Percentiles rank a stretch among this genome's conserved stretches.
Evolutionary conservation across 208 protist genomes (phyloP).

Genomic region (Herpetomonas muscarum): DNA sequence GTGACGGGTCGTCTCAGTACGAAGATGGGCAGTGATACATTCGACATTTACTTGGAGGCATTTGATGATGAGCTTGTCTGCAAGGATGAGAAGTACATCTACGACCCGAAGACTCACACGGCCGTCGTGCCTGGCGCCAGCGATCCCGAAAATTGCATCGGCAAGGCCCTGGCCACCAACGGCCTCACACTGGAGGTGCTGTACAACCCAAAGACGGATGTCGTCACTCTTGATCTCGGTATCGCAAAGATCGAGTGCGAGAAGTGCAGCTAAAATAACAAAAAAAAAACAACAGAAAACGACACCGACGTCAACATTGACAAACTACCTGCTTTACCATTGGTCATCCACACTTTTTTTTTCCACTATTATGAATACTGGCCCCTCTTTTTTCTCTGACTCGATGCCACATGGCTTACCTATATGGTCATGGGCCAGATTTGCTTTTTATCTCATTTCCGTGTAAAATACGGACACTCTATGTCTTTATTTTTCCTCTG

Average conservation of each 20-base stretch:
- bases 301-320: not conserved
- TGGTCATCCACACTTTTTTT: slow-evolving; percentile 7
- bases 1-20: slow-evolving; percentile 39
- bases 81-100: slow-evolving; percentile 59
- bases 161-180: slow-evolving; percentile 35
- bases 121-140: slow-evolving; percentile 23
- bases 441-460: slow-evolving; percentile 3
- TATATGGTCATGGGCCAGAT: too few relatives aligned
- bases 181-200: slow-evolving; percentile 30
- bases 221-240: slow-evolving; percentile 49
- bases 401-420: too few relatives aligned
- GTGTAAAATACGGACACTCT: too few relatives aligned
- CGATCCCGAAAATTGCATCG: slow-evolving; percentile 68
- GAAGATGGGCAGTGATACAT: slow-evolving; percentile 8
- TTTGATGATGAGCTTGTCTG: slow-evolving; percentile 40
- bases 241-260: slow-evolving; percentile 42
- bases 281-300: not conserved
- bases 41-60: slow-evolving; percentile 50
- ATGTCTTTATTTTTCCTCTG: too few relatives aligned
- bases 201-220: slow-evolving; percentile 40
- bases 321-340: not conserved
- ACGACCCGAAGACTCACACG: slow-evolving; percentile 39
- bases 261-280: slow-evolving; percentile 22
- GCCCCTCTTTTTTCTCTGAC: not conserved
- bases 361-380: not conserved